Evolutionary conservation across 2,329 filamentous ascomycete species (phyloP).

Genomic region (Aspergillus floridensis): DNA sequence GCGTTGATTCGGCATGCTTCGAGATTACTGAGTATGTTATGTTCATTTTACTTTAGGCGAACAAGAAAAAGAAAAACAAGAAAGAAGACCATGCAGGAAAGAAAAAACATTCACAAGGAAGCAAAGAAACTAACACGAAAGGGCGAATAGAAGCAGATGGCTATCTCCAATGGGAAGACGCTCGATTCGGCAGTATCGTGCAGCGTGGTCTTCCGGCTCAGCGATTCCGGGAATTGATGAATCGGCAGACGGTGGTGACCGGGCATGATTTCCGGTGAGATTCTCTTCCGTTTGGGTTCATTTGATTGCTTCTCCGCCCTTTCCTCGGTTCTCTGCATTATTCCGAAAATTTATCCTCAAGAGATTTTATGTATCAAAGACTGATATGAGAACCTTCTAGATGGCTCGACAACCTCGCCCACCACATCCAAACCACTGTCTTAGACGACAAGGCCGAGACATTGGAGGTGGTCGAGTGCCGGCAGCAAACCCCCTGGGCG

Average conservation of each 20-base stretch:
- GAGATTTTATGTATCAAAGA: too few species aligned
- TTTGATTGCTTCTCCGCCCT: too few species aligned
- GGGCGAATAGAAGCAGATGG: neutral
- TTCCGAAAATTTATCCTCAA: too few species aligned
- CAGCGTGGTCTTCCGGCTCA: neutral
- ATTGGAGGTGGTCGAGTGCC: neutral
- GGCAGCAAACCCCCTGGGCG: neutral
- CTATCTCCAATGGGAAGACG: slow-evolving; percentile 3
- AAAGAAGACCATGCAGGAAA: neutral
- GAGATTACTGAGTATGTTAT: slow-evolving; percentile 13
- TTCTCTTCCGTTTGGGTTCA: too few species aligned
- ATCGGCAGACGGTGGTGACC: too few species aligned
- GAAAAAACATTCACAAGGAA: too few species aligned
- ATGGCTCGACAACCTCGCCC: too few species aligned
- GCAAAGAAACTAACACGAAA: neutral
- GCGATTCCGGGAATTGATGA: too few species aligned
- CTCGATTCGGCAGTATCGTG: neutral
- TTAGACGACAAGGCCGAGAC: neutral
- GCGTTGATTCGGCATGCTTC: slow-evolving; percentile 13
- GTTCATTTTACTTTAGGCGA: neutral
- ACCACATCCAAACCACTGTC: neutral
- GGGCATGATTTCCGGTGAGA: neutral
- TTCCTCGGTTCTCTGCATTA: too few species aligned
- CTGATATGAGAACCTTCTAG: too few species aligned
- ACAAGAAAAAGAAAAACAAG: too few species aligned